These are phyloP conservation scores for Colletotrichum somersetense DNA, from an alignment of 2,329 filamentous ascomycete species.

Conservation along the genomic window DNA sequence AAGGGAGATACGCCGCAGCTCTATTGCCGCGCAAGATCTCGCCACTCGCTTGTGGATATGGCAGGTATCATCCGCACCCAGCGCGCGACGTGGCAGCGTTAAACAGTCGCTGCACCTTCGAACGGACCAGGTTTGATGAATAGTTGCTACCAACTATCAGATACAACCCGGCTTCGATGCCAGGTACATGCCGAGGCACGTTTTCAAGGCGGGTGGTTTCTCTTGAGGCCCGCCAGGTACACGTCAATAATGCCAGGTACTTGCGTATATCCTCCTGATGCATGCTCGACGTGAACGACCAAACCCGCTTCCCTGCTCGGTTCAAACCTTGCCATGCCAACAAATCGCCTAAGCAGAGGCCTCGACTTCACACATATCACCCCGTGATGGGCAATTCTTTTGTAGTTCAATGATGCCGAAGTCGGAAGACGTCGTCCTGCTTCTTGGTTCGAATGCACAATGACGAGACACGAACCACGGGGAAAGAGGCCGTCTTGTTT, in stretches of 20 bases:
- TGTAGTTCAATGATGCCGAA: not conserved
- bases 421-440: not conserved
- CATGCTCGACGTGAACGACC: slow-evolving; percentile 18
- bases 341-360: slow-evolving; percentile 12
- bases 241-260: not conserved
- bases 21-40: not conserved
- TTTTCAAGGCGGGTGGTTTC: too few species aligned
- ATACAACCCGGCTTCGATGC: slow-evolving; percentile 3
- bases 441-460: not conserved
- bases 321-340: slow-evolving; percentile 17
- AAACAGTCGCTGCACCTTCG: not conserved
- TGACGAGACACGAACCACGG: slow-evolving; percentile 9
- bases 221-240: too few species aligned
- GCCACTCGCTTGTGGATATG: not conserved
- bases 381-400: not conserved
- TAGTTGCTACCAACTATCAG: slow-evolving; percentile 35
- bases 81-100: not conserved
- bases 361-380: not conserved
- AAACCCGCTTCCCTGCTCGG: slow-evolving; percentile 9
- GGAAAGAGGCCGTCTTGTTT: slow-evolving; percentile 4
- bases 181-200: not conserved
- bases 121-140: not conserved
- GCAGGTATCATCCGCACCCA: not conserved
- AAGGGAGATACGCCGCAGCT: slow-evolving; percentile 3
- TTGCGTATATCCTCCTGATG: not conserved